Conservation (phyloP, 2,329 filamentous ascomycete species). For the Fusarium acutatum region DNA sequence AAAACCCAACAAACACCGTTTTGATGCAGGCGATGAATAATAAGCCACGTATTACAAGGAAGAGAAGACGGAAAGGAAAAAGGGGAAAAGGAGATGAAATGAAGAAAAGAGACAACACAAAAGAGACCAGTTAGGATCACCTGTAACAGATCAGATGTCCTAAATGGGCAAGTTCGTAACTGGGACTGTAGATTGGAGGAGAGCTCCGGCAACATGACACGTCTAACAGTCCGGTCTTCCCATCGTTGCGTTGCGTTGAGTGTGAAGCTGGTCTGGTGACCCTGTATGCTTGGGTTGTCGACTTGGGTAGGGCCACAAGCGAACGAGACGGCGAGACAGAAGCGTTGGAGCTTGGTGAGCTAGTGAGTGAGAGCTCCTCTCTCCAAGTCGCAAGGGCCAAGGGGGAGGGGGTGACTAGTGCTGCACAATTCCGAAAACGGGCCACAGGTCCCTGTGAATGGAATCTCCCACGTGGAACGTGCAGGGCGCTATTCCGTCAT, state of each 20-base stretch:
- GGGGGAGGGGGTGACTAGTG: constrained; percentile 33
- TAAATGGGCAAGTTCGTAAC: constrained; percentile 14
- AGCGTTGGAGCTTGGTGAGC: constrained; percentile 6
- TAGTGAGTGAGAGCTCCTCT: constrained; percentile 5
- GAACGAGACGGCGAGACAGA: constrained; percentile 1
- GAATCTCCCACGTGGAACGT: constrained; percentile 45
- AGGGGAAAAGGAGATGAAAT: background rate
- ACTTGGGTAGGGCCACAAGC: constrained; percentile 28
- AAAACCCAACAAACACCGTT: constrained; percentile 9
- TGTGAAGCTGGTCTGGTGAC: background rate
- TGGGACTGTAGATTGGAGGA: constrained; percentile 26
- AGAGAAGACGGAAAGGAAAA: constrained; percentile 2
- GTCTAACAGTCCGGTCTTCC: constrained; percentile 13
- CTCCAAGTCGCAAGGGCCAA: background rate
- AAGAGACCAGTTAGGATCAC: constrained; percentile 12
- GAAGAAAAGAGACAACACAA: constrained; percentile 9
- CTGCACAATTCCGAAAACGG: constrained; percentile 42
- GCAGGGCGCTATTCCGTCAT: constrained; percentile 42
- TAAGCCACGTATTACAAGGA: background rate
- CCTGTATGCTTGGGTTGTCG: background rate
- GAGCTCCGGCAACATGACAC: constrained; percentile 9
- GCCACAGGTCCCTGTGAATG: constrained; percentile 28
- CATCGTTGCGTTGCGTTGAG: background rate
- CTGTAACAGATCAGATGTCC: constrained; percentile 18
- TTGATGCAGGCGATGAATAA: constrained; percentile 12